Conservation (phyloP, 192 early-diverging fungal species). For the Fimicolochytrium jonesii region DNA sequence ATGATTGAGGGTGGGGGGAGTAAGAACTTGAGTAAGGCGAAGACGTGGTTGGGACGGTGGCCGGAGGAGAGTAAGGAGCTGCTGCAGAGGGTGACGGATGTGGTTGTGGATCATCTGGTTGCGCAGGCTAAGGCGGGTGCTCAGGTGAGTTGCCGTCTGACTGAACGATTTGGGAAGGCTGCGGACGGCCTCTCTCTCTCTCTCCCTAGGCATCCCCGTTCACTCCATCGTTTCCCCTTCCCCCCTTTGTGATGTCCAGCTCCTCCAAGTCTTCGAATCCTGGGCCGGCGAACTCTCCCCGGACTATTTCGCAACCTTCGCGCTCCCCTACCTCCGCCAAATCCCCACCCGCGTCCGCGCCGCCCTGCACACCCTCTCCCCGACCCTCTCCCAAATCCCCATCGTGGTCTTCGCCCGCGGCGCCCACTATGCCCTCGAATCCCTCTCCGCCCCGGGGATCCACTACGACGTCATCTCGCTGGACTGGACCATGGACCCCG, state of each 20-base stretch:
- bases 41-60: constrained; percentile 83
- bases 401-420: constrained; percentile 91
- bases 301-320: constrained; percentile 73
- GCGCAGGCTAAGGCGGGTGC: constrained; percentile 96
- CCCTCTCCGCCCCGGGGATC: constrained; percentile 40
- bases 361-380: constrained; percentile 23
- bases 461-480: constrained; percentile 84
- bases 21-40: constrained; percentile 85
- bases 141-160: constrained; percentile 60
- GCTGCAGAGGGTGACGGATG: constrained; percentile 76
- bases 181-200: too few species aligned
- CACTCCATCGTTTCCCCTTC: not conserved
- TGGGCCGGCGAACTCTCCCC: constrained; percentile 92
- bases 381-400: constrained; percentile 52
- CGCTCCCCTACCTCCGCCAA: constrained; percentile 82
- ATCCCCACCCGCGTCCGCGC: constrained; percentile 77
- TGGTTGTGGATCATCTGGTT: constrained; percentile 78
- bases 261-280: constrained; percentile 96
- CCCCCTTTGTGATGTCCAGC: constrained; percentile 35
- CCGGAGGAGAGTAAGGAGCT: constrained; percentile 71
- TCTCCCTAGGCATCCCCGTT: not conserved
- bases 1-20: constrained; percentile 98
- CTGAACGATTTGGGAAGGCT: too few species aligned
- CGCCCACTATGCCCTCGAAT: constrained; percentile 81
- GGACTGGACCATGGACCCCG: constrained; percentile 86